Percentiles rank a stretch among this genome's conserved stretches.
Conservation (phyloP, 306 rosid species). For the Trichosanthes cucumerina region DNA sequence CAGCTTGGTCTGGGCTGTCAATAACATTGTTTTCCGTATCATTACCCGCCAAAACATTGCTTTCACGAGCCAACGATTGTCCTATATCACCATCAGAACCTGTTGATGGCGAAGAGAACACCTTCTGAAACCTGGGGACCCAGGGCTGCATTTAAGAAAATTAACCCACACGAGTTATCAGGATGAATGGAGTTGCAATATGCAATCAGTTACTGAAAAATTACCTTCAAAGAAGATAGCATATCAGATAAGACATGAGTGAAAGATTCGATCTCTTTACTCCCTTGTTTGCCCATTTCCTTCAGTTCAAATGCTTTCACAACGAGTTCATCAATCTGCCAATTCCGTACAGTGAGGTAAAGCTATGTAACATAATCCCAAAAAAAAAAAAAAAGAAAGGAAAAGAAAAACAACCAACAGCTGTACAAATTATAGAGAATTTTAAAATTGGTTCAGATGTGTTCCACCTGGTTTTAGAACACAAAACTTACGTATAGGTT, state of each 20-base stretch:
- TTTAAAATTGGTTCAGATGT: not conserved
- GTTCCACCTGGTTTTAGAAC: not conserved
- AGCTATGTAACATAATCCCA: constrained; percentile 1
- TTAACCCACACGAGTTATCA: constrained; percentile 12
- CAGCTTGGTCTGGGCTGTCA: constrained; percentile 37
- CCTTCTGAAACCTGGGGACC: constrained; percentile 55
- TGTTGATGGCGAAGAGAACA: constrained; percentile 18
- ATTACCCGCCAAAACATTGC: constrained; percentile 16
- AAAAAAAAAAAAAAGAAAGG: not conserved
- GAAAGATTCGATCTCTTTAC: constrained; percentile 49
- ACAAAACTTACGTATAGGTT: not conserved
- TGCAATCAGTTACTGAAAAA: not conserved
- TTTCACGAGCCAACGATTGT: constrained; percentile 9
- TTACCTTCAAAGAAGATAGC: constrained; percentile 67
- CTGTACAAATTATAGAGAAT: not conserved
- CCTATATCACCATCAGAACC: constrained; percentile 19
- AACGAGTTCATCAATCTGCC: constrained; percentile 76
- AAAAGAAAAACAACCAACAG: not conserved
- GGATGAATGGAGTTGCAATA: not conserved
- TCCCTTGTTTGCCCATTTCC: constrained; percentile 29
- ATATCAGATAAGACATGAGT: constrained; percentile 43
- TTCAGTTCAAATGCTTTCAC: constrained; percentile 44
- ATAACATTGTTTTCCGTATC: constrained; percentile 13
- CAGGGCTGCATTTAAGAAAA: constrained; percentile 59
- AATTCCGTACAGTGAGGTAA: constrained; percentile 11